These are phyloP conservation scores for Clarkia xantiana DNA, from an alignment of 345 rosid species.

Conservation along the genomic window DNA sequence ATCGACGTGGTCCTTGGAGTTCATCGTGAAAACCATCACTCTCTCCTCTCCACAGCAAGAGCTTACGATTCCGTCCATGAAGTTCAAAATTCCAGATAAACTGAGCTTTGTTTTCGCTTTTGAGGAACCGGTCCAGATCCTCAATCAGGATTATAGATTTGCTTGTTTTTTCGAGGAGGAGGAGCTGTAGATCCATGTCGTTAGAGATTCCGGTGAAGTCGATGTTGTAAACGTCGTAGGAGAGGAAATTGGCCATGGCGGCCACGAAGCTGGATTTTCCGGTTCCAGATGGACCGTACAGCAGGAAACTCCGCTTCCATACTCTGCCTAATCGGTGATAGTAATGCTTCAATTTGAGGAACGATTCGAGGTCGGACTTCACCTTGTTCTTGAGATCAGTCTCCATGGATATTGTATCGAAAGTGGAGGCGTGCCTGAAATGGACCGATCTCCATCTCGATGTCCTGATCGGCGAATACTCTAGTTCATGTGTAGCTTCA, in stretches of 20 bases:
- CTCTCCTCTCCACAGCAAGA: conserved; percentile 36
- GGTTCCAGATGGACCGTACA: conserved; percentile 39
- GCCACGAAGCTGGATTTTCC: conserved; percentile 42
- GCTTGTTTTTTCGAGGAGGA: conserved; percentile 20
- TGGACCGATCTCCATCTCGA: conserved; percentile 71
- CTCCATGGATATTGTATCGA: conserved; percentile 56
- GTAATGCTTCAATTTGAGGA: conserved; percentile 34
- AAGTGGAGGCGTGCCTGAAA: conserved; percentile 64
- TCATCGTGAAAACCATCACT: conserved; percentile 33
- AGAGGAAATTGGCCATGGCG: conserved; percentile 34
- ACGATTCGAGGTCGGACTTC: conserved; percentile 31
- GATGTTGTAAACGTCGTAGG: conserved; percentile 34
- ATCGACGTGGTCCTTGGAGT: conserved; percentile 24
- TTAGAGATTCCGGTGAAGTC: conserved; percentile 27
- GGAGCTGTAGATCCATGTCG: conserved; percentile 27
- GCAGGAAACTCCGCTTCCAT: conserved; percentile 38
- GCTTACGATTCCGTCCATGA: conserved; percentile 39
- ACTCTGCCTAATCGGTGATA: conserved; percentile 41
- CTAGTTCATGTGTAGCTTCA: conserved; percentile 49
- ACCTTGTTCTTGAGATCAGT: conserved; percentile 28
- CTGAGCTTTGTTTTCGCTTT: conserved; percentile 15
- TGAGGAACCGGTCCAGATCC: conserved; percentile 34
- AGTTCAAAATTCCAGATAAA: conserved; percentile 23
- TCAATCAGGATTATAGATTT: conserved; percentile 31
- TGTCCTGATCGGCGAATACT: conserved; percentile 4